Conservation (phyloP, 169 alveolate genomes). For the Miamiensis avidus region DNA sequence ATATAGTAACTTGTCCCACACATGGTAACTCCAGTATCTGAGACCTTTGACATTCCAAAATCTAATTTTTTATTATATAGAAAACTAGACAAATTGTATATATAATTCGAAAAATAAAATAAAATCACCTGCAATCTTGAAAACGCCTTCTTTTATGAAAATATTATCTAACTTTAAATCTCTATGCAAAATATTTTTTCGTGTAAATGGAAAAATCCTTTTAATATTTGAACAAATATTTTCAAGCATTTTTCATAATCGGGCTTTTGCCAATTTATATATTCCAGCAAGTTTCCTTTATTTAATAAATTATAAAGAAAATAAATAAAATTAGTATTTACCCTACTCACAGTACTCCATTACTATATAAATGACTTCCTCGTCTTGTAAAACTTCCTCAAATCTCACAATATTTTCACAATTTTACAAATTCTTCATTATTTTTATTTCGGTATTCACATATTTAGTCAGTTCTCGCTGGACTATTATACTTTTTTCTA, state of each 20-base stretch:
- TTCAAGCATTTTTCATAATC: slow-evolving; percentile 30
- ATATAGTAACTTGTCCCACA: slow-evolving; percentile 45
- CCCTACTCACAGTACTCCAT: slow-evolving; percentile 65
- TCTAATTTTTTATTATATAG: too few relatives aligned
- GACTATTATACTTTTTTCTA: slow-evolving; percentile 23
- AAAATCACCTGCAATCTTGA: slow-evolving; percentile 41
- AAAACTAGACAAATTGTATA: too few relatives aligned
- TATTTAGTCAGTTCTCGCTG: slow-evolving; percentile 21
- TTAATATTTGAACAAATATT: slow-evolving; percentile 16
- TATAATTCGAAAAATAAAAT: too few relatives aligned
- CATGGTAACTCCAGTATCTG: too few relatives aligned
- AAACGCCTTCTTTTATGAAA: slow-evolving; percentile 25
- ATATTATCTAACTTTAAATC: slow-evolving; percentile 44
- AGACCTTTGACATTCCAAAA: too few relatives aligned
- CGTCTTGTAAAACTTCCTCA: slow-evolving; percentile 54
- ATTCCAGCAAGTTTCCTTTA: slow-evolving; percentile 54
- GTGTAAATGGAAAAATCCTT: slow-evolving; percentile 32
- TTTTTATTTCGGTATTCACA: slow-evolving; percentile 42
- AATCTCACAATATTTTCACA: slow-evolving; percentile 57
- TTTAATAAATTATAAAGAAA: too few relatives aligned
- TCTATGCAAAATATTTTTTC: slow-evolving; percentile 36
- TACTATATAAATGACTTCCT: slow-evolving; percentile 45
- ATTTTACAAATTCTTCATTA: slow-evolving; percentile 52
- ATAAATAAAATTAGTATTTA: too few relatives aligned
- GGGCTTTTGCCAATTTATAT: slow-evolving; percentile 44